These are phyloP conservation scores for Xylaria sp. DNA, from an alignment of 495 filamentous ascomycete species.

Conservation along the genomic window DNA sequence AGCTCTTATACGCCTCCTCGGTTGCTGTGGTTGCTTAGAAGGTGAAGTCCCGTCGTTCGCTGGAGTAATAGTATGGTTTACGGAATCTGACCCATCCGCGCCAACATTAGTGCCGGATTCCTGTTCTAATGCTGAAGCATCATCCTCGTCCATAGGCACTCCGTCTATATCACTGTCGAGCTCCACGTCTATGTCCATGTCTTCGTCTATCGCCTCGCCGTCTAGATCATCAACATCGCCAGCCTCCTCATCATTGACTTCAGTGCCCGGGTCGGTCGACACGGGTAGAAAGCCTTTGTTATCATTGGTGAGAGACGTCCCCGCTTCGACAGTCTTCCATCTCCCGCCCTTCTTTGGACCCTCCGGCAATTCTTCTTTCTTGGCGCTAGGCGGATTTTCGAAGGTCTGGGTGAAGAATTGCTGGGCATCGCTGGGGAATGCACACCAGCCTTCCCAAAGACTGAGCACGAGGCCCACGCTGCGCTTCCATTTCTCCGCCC, in stretches of 20 bases:
- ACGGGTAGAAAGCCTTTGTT: slow-evolving; percentile 46
- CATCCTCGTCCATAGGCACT: slow-evolving; percentile 54
- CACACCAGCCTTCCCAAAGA: slow-evolving; percentile 89
- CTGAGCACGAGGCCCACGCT: slow-evolving; percentile 75
- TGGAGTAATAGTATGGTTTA: slow-evolving; percentile 32
- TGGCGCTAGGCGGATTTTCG: slow-evolving; percentile 71
- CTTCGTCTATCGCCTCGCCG: slow-evolving; percentile 59
- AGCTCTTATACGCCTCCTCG: slow-evolving; percentile 73
- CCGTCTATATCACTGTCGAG: slow-evolving; percentile 57
- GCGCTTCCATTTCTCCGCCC: slow-evolving; percentile 89
- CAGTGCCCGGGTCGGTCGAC: slow-evolving; percentile 16
- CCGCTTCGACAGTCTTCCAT: slow-evolving; percentile 75
- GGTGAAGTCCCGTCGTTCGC: slow-evolving; percentile 42
- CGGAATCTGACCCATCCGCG: slow-evolving; percentile 46
- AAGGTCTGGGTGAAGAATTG: slow-evolving; percentile 77
- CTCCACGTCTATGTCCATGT: slow-evolving; percentile 57
- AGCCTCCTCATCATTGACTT: slow-evolving; percentile 35
- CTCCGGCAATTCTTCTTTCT: slow-evolving; percentile 52
- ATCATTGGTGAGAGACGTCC: slow-evolving; percentile 47
- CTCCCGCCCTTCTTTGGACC: slow-evolving; percentile 65
- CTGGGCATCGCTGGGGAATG: slow-evolving; percentile 79
- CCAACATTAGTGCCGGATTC: slow-evolving; percentile 45
- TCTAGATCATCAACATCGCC: slow-evolving; percentile 43
- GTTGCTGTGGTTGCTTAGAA: slow-evolving; percentile 33
- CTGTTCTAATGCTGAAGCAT: slow-evolving; percentile 43